These are phyloP conservation scores for Ambrosia trifida DNA, from an alignment of 129 eudicot genomes.

Conservation along the genomic window DNA sequence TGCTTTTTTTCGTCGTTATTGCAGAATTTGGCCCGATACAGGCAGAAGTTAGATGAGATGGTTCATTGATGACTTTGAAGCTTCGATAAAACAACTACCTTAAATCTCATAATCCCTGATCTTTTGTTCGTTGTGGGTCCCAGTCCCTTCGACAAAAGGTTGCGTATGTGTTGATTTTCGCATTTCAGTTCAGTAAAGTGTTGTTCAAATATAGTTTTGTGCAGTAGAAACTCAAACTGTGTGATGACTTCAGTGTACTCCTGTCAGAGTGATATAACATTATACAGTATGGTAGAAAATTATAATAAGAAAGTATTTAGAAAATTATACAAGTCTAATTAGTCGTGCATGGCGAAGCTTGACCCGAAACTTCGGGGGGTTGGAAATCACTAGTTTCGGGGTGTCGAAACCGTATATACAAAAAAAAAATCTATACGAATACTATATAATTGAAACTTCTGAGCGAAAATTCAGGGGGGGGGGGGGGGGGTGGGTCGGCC, in stretches of 20 bases:
- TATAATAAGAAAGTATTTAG: slow-evolving; percentile 2
- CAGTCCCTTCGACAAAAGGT: neutral
- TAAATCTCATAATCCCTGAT: neutral
- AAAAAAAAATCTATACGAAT: too few relatives aligned
- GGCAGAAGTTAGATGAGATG: slow-evolving; percentile 87
- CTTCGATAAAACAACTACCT: slow-evolving; percentile 1
- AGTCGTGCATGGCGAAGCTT: too few relatives aligned
- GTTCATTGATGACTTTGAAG: slow-evolving; percentile 39
- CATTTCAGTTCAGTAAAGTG: neutral
- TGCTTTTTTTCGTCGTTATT: too few relatives aligned
- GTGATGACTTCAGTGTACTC: slow-evolving; percentile 3
- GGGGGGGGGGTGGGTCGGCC: too few relatives aligned
- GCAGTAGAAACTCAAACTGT: slow-evolving; percentile 18
- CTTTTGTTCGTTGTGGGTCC: slow-evolving; percentile 8
- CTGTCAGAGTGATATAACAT: slow-evolving; percentile 9
- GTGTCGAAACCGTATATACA: too few relatives aligned
- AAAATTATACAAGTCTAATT: too few relatives aligned
- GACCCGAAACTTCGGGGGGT: too few relatives aligned
- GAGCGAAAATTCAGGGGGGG: too few relatives aligned
- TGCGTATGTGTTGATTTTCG: slow-evolving; percentile 17
- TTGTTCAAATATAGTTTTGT: slow-evolving; percentile 28
- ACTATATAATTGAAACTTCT: too few relatives aligned
- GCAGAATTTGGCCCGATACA: slow-evolving; percentile 88
- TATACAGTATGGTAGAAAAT: slow-evolving; percentile 24
- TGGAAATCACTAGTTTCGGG: too few relatives aligned